Conservation (phyloP, 2,329 filamentous ascomycete genomes). For the Pyrenophora graminea region DNA sequence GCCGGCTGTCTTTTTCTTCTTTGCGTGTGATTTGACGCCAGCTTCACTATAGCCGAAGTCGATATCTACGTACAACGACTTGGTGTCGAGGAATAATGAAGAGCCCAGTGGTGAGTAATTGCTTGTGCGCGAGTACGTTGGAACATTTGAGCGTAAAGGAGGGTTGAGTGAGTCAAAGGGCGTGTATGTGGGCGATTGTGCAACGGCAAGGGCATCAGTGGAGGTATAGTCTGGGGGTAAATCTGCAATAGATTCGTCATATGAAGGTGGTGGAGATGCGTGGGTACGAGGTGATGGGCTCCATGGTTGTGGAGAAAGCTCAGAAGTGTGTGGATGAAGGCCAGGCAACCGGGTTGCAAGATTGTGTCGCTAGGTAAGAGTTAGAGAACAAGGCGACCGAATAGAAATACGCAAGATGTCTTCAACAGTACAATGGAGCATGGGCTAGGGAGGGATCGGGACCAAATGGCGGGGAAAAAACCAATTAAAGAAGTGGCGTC, state of each 20-base stretch:
- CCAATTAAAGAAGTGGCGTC: constrained; percentile 35
- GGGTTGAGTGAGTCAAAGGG: constrained; percentile 39
- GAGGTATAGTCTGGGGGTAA: constrained; percentile 52
- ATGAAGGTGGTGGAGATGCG: constrained; percentile 46
- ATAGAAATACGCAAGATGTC: constrained; percentile 5
- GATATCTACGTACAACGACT: constrained; percentile 50
- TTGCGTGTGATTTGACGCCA: constrained; percentile 55
- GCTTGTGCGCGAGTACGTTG: constrained; percentile 36
- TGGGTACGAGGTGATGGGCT: constrained; percentile 24
- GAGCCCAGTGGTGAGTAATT: constrained; percentile 34
- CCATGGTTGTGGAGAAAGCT: constrained; percentile 33
- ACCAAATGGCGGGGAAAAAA: constrained; percentile 25
- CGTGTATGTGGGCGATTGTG: constrained; percentile 38
- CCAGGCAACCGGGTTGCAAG: constrained; percentile 25
- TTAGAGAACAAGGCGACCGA: constrained; percentile 27
- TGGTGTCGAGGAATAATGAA: constrained; percentile 39
- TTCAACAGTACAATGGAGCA: constrained; percentile 6
- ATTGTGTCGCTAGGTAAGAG: constrained; percentile 28
- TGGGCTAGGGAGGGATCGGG: constrained; percentile 17
- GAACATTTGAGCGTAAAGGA: constrained; percentile 36
- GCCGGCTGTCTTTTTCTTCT: constrained; percentile 56
- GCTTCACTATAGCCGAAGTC: constrained; percentile 63
- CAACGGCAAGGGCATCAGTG: constrained; percentile 48
- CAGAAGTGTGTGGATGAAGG: constrained; percentile 21
- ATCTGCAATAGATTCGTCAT: constrained; percentile 51